phyloP scores from a whole-genome alignment of 1,139 yeast genomes.

The Candida sanyaensis region DNA sequence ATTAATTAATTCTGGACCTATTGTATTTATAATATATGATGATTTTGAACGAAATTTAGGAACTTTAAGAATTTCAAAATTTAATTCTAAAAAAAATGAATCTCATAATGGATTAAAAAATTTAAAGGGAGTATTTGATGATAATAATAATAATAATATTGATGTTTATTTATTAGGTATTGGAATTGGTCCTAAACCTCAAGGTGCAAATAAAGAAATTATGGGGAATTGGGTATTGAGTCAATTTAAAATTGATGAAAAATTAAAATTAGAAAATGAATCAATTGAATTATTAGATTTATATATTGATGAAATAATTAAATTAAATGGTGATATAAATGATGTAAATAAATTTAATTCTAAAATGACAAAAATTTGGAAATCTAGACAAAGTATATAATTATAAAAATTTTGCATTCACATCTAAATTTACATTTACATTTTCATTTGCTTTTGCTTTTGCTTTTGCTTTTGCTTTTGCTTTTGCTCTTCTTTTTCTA shows the following conservation, averaged over 20 bases:
- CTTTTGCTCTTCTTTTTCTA: too few relatives aligned
- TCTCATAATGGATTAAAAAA: constrained; percentile 44
- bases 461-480: too few relatives aligned
- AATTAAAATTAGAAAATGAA: constrained; percentile 16
- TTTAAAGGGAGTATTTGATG: constrained; percentile 16
- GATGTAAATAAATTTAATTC: constrained; percentile 25
- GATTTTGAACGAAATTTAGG: constrained; percentile 41
- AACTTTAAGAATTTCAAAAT: constrained; percentile 26
- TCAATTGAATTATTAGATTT: constrained; percentile 20
- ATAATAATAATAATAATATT: constrained; percentile 1
- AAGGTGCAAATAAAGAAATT: constrained; percentile 28
- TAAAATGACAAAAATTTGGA: constrained; percentile 15
- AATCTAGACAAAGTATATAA: not conserved
- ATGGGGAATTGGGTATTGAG: constrained; percentile 47
- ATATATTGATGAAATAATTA: constrained; percentile 22
- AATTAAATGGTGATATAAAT: constrained; percentile 17
- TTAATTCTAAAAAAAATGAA: constrained; percentile 31
- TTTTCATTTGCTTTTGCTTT: not conserved
- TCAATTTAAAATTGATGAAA: constrained; percentile 23
- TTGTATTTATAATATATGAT: constrained; percentile 35
- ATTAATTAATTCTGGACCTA: constrained; percentile 13
- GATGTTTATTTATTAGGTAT: constrained; percentile 35
- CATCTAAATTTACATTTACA: too few relatives aligned
- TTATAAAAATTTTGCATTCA: too few relatives aligned
- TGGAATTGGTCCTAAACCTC: constrained; percentile 50